These are phyloP conservation scores for Fomes fomentarius DNA, from an alignment of 1,284 basidiomycete genomes.

Conservation along the genomic window DNA sequence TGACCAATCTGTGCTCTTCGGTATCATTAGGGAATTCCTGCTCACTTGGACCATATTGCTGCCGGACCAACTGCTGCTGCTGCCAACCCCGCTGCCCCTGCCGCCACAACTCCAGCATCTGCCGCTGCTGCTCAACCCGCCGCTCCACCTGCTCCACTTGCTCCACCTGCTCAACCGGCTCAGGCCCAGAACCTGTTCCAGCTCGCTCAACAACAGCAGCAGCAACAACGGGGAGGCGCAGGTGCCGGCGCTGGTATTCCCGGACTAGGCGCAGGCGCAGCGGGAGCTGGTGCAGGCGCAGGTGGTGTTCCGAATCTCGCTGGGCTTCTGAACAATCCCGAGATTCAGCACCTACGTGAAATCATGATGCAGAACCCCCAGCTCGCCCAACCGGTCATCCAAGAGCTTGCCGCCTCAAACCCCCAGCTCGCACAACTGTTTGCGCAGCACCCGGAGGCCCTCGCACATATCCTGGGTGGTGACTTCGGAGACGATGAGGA, in stretches of 20 bases:
- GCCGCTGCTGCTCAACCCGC: conserved; percentile 42
- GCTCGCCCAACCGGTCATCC: conserved; percentile 78
- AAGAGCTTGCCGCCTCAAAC: conserved; percentile 78
- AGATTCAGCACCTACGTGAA: conserved; percentile 71
- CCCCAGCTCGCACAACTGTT: conserved; percentile 74
- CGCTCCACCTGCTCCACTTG: conserved; percentile 35
- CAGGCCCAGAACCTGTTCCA: conserved; percentile 78
- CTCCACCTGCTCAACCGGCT: conserved; percentile 38
- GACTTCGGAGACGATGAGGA: conserved; percentile 48
- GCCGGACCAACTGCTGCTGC: conserved; percentile 31
- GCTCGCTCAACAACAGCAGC: conserved; percentile 76
- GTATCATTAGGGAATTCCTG: conserved; percentile 73
- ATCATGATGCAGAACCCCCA: conserved; percentile 78
- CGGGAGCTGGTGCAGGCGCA: conserved; percentile 35
- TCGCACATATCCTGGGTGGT: conserved; percentile 65
- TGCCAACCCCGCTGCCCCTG: conserved; percentile 35
- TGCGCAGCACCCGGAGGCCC: conserved; percentile 70
- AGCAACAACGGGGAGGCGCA: conserved; percentile 42
- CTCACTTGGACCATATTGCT: conserved; percentile 57
- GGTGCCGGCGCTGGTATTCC: conserved; percentile 14
- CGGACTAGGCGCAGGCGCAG: conserved; percentile 10
- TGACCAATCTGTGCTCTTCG: conserved; percentile 8
- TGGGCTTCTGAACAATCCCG: conserved; percentile 61
- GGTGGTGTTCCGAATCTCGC: conserved; percentile 49
- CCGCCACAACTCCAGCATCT: conserved; percentile 38